phyloP scores from a whole-genome alignment of 306 rosid genomes.

The Dalbergia cultrata region DNA sequence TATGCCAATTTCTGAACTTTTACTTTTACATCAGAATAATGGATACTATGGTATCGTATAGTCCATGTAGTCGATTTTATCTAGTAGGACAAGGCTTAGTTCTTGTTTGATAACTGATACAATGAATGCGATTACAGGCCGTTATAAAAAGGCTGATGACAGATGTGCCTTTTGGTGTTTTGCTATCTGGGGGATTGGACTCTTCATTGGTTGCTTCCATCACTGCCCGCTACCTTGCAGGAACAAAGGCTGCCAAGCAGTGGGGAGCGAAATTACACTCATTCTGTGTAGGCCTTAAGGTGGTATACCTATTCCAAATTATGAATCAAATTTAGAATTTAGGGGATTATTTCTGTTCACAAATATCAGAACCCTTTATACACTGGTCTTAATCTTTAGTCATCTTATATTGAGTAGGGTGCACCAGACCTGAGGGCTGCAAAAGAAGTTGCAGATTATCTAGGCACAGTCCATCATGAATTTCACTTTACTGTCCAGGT shows the following conservation, averaged over 20 bases:
- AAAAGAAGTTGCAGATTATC: constrained; percentile 82
- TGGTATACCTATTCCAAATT: constrained; percentile 27
- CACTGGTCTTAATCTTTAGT: neutral
- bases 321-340: neutral
- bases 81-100: too few species aligned
- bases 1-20: neutral
- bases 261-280: constrained; percentile 91
- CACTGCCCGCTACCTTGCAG: constrained; percentile 77
- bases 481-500: constrained; percentile 84
- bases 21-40: too few species aligned
- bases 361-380: neutral
- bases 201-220: constrained; percentile 87
- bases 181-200: constrained; percentile 86
- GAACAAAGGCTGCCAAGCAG: constrained; percentile 78
- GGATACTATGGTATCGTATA: too few species aligned
- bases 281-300: constrained; percentile 90
- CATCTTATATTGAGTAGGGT: constrained; percentile 58
- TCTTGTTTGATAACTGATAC: neutral
- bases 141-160: constrained; percentile 87
- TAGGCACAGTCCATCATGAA: constrained; percentile 91
- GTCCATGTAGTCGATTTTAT: too few species aligned
- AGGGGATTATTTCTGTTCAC: neutral
- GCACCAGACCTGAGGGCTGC: constrained; percentile 91
- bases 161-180: constrained; percentile 91
- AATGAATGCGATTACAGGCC: constrained; percentile 56